Base-by-base conservation (phyloP, 192 early-diverging fungal genomes). In the Powellomyces hirtus region DNA sequence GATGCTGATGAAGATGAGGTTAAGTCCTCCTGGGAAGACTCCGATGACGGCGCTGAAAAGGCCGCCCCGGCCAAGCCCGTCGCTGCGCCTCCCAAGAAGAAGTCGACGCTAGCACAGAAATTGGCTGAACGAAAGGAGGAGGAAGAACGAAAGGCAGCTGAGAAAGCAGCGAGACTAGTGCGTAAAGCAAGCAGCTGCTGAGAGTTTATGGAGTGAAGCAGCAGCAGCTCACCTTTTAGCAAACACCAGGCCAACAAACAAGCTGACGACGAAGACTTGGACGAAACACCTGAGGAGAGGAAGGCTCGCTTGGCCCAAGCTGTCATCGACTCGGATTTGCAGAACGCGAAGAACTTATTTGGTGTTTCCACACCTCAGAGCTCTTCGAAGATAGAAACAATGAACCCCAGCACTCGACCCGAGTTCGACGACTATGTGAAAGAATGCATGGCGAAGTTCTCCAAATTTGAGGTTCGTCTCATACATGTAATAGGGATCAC, bases 341-440 rank as follows among this genome's bases (percentile, higher is more conserved):
- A 82, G 46, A 82, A 85, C 66, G 78, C 83, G 22, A 64, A 65
- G 36, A 76, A 77, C 18, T 62, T 85, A 31, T 78, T 85, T 61
- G 78, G 61, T 38, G 36, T 68, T 3, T 6, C 68, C 6, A 57
- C 46, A 16, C 26, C 24, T 16, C 26, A 26, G 11, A 36, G 50
- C 10, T 30, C 40, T 18, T 72, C 70, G 5, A 72, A 66, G 26
- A 36, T 84, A 5, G 83, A 82, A 29, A 72, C 80, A 14, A 70
- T 83, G 76, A 66, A 76, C 33, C 83, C 83, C 1, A 71, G 44
- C 34, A 71, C 66, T n/a, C 44, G 59, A 5, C 53, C 62, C 30
- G 83, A 85, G 31, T 82, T 85, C 42, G 77, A 76, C 61, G 68
- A 76, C 22, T 85, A 79, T 44, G 59, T 69, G 14, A 70, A 77